Evolutionary conservation across 2,329 filamentous ascomycete genomes (phyloP), one percentile per base, ranked within the genome.

Genomic region (Hymenoscyphus linearis): DNA sequence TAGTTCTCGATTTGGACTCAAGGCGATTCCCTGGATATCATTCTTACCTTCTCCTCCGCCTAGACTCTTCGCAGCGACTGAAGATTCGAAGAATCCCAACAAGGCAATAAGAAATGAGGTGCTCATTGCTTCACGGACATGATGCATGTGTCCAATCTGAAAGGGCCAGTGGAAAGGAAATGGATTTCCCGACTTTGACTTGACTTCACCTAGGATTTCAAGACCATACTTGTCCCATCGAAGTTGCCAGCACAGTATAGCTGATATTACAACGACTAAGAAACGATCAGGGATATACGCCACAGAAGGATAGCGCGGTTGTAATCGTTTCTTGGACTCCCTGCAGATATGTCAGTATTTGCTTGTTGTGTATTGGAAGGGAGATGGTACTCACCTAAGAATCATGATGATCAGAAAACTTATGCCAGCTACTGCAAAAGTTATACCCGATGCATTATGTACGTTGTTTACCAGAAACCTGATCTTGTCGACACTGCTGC

Each of bases 71-170:
- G 95, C 95, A 1, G 95, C 95, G 13, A 99, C 92, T 0, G 92
- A 96, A 2, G 91, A 96, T 75, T 99, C 95, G 70, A 99, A 99
- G 76, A 99, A 99, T n/a, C 95, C 95, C 0, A 99, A 85, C 26
- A 99, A 81, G 0, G 93, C 91, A 66, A 99, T 96, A 59, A 98
- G 81, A 71, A 99, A 96, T 0, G 91, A 89, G 0, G 95, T 98
- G 57, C 90, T 88, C 82, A 98, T 89, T 40, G 91, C 89, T 64
- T 91, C 89, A 25, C 89, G 87, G 59, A 96, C 90, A 72, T 97
- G 89, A 26, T 85, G 82, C 80, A 98, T 86, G 68, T 96, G 85
- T 4, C 84, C 80, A 2, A 84, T 77, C 65, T 87, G 85, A 70
- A 97, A 95, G 0, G 95, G 93, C 82, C 93, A 97, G 64, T 89